Conservation (phyloP, 1,284 basidiomycete species). For the Coriolopsis trogii region DNA sequence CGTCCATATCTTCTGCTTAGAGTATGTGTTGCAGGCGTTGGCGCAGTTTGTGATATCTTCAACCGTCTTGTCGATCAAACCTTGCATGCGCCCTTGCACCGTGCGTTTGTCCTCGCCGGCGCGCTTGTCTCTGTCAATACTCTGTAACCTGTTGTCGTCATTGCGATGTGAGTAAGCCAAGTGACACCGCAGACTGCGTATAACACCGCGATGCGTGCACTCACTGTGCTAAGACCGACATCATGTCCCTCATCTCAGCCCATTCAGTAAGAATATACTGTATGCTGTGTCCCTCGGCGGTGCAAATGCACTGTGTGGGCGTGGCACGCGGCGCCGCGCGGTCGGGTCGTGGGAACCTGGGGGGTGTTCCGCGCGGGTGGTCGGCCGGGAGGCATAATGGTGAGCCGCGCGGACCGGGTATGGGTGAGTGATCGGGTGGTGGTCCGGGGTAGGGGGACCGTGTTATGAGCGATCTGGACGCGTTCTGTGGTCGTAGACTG, state of each 20-base stretch:
- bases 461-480: too few relatives aligned
- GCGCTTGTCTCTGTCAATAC: background rate
- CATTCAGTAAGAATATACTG: too few relatives aligned
- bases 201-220: background rate
- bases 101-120: constrained; percentile 1
- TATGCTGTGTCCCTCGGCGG: too few relatives aligned
- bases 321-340: too few relatives aligned
- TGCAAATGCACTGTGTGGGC: too few relatives aligned
- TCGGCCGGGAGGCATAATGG: too few relatives aligned
- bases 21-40: constrained; percentile 34
- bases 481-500: too few relatives aligned
- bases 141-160: background rate
- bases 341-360: too few relatives aligned
- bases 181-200: background rate
- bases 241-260: constrained; percentile 49
- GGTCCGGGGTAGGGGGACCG: too few relatives aligned
- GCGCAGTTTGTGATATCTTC: constrained; percentile 33
- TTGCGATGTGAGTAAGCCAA: background rate
- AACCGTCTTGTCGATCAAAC: constrained; percentile 21
- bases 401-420: too few relatives aligned
- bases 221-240: constrained; percentile 45
- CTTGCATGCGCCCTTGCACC: constrained; percentile 26
- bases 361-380: too few relatives aligned
- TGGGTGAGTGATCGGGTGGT: too few relatives aligned
- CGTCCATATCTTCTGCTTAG: constrained; percentile 33